These are phyloP conservation scores for Populus hybrid DNA, from an alignment of 441 rosid genomes.

Conservation along the genomic window DNA sequence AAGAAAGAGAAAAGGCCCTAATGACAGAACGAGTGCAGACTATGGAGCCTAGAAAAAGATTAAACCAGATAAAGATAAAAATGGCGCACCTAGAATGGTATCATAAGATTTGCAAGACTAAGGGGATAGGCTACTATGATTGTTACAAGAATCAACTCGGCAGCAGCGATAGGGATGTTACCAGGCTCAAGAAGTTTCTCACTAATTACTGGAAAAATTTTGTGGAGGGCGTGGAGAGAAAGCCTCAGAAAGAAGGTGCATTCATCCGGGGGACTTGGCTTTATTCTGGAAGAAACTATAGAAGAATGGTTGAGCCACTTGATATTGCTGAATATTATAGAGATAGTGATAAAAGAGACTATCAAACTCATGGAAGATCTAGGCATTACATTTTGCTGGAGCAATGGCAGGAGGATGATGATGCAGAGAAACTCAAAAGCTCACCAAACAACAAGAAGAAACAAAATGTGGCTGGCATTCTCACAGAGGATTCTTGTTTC, in stretches of 20 bases:
- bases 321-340: conserved; percentile 55
- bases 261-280: conserved; percentile 29
- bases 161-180: conserved; percentile 8
- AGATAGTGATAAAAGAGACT: conserved; percentile 19
- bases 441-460: background rate
- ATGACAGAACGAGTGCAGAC: conserved; percentile 12
- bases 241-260: conserved; percentile 40
- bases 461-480: conserved; percentile 23
- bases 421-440: background rate
- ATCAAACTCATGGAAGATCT: conserved; percentile 36
- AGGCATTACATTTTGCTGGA: conserved; percentile 43
- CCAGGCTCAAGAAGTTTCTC: conserved; percentile 31
- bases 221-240: conserved; percentile 48
- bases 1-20: conserved; percentile 16
- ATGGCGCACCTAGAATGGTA: conserved; percentile 58
- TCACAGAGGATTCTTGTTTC: conserved; percentile 67
- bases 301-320: conserved; percentile 72
- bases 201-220: conserved; percentile 38
- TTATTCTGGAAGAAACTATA: conserved; percentile 38
- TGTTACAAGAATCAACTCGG: conserved; percentile 28
- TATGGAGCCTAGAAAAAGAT: conserved; percentile 27
- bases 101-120: conserved; percentile 33
- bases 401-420: conserved; percentile 35
- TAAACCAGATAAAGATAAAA: conserved; percentile 36
- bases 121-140: conserved; percentile 49